A percentile compares a stretch with the other conserved stretches of the same genome.
phyloP scores from a whole-genome alignment of 371 early-diverging fungal genomes.

The Apophysomyces variabilis region DNA sequence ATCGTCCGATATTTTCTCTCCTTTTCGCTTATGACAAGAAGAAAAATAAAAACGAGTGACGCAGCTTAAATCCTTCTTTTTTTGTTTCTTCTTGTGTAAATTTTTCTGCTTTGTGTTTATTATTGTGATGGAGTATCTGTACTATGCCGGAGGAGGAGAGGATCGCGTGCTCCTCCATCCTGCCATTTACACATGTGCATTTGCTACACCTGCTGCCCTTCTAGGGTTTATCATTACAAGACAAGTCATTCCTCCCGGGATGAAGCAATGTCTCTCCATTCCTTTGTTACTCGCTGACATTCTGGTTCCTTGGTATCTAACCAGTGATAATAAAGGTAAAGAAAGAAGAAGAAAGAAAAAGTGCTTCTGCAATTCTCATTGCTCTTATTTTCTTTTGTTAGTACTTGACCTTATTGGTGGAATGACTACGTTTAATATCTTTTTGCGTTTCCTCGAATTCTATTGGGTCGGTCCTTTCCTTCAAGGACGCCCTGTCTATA shows the following conservation, averaged over 20 bases:
- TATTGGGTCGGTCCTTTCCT: conserved; percentile 40
- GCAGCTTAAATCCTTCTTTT: not conserved
- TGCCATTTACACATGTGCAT: not conserved
- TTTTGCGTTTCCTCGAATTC: conserved; percentile 38
- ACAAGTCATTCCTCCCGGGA: conserved; percentile 20
- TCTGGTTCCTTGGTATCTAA: conserved; percentile 32
- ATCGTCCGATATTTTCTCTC: not conserved
- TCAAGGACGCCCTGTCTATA: conserved; percentile 32
- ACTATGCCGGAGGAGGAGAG: conserved; percentile 9
- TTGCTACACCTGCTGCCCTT: conserved; percentile 18
- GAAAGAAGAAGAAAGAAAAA: not conserved
- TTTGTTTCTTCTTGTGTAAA: conserved; percentile 11
- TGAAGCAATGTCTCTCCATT: conserved; percentile 39
- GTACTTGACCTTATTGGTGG: conserved; percentile 30
- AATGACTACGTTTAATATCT: conserved; percentile 26
- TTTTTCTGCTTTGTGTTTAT: not conserved
- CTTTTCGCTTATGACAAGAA: not conserved
- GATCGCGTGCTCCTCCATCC: conserved; percentile 16
- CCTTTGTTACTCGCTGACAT: conserved; percentile 33
- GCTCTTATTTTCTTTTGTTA: conserved; percentile 8
- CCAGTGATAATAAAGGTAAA: conserved; percentile 19
- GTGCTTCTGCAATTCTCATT: not conserved
- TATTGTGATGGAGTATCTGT: conserved; percentile 4
- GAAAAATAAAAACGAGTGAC: not conserved
- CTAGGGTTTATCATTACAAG: conserved; percentile 23